A percentile compares a stretch with the other conserved stretches of the same genome.
phyloP scores from a whole-genome alignment of 352 stramenopile genomes.

The Elongisporangium prolatum region DNA sequence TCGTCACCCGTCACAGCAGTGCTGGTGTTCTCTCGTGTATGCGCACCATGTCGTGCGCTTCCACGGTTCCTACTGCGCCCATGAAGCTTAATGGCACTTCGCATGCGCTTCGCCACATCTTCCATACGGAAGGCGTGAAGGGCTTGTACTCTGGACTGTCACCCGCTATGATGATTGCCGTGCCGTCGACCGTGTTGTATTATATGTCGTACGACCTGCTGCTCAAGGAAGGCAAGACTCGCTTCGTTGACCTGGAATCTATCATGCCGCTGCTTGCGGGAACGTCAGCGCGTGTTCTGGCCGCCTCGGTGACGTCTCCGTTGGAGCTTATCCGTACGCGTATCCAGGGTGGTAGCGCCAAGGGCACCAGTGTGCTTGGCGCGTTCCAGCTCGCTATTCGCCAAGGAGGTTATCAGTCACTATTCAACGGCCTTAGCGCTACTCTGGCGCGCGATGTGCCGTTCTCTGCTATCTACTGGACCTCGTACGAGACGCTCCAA shows the following conservation, averaged over 20 bases:
- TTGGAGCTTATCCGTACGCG: slow-evolving; percentile 87
- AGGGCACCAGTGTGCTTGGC: slow-evolving; percentile 19
- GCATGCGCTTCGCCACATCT: slow-evolving; percentile 77
- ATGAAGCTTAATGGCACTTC: slow-evolving; percentile 42
- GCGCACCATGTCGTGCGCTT: slow-evolving; percentile 37
- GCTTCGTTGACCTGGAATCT: slow-evolving; percentile 23
- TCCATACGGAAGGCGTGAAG: slow-evolving; percentile 63
- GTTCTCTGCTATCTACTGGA: slow-evolving; percentile 95
- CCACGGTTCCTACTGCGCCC: slow-evolving; percentile 5
- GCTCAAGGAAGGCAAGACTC: slow-evolving; percentile 37
- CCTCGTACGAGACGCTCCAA: slow-evolving; percentile 84
- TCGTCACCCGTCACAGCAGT: slow-evolving; percentile 17
- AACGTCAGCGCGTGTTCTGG: slow-evolving; percentile 56
- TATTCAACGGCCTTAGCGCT: slow-evolving; percentile 85
- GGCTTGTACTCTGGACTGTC: slow-evolving; percentile 87
- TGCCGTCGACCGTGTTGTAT: slow-evolving; percentile 94
- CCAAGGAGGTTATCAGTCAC: slow-evolving; percentile 61
- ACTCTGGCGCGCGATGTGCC: slow-evolving; percentile 93
- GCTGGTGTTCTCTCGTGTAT: slow-evolving; percentile 22
- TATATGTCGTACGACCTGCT: slow-evolving; percentile 93
- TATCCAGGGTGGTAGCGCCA: slow-evolving; percentile 54
- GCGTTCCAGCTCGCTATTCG: slow-evolving; percentile 57
- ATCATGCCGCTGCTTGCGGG: slow-evolving; percentile 68
- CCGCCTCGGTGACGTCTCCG: slow-evolving; percentile 78
- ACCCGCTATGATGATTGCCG: slow-evolving; percentile 90